phyloP scores from a whole-genome alignment of 345 rosid species.

The Arabis hirsuta region DNA sequence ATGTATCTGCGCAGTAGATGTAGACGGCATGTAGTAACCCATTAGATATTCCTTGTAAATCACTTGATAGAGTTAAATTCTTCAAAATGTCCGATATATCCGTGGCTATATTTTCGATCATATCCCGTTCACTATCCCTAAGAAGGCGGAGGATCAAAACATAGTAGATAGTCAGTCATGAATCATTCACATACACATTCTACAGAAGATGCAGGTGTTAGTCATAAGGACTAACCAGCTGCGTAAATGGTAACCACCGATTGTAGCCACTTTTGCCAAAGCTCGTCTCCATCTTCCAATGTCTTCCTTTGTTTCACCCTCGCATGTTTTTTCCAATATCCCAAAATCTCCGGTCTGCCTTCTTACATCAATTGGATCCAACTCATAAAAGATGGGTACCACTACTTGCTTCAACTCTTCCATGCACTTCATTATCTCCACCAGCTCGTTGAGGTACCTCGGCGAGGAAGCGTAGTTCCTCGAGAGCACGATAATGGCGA shows the following conservation, averaged over 20 bases:
- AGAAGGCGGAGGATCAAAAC: neutral
- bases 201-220: neutral
- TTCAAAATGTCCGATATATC: constrained; percentile 13
- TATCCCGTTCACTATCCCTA: neutral
- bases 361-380: neutral
- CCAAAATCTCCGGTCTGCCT: neutral
- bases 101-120: constrained; percentile 15
- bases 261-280: neutral
- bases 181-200: neutral
- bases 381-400: neutral
- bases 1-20: constrained; percentile 5
- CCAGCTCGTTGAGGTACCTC: constrained; percentile 12
- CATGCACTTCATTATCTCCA: constrained; percentile 13
- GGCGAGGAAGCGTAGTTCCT: constrained; percentile 9
- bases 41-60: neutral
- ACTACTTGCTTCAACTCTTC: neutral
- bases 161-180: neutral
- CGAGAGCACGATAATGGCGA: neutral
- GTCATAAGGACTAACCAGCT: constrained; percentile 3
- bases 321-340: neutral
- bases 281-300: neutral
- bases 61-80: neutral
- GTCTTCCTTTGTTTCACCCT: neutral
- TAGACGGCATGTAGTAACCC: neutral
- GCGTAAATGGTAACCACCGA: neutral